phyloP scores from a whole-genome alignment of 441 rosid species.

The Euphorbia schlechtendalii region DNA sequence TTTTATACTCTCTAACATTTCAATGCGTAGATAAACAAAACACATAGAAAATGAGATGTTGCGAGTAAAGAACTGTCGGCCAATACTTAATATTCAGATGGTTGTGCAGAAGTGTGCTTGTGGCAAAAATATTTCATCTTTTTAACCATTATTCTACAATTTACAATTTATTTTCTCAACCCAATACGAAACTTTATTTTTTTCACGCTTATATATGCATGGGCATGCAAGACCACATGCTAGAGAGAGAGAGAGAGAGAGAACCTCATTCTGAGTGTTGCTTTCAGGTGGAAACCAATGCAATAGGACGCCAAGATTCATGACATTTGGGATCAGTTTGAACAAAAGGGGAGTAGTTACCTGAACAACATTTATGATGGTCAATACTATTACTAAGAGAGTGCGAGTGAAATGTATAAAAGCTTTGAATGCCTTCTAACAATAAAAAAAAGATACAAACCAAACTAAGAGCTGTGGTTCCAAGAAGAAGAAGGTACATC shows the following conservation, averaged over 20 bases:
- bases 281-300: conserved; percentile 78
- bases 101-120: neutral
- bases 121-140: neutral
- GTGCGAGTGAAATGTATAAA: conserved; percentile 5
- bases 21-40: neutral
- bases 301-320: conserved; percentile 79
- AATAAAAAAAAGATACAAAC: conserved; percentile 34
- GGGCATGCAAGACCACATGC: neutral
- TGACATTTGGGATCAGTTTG: conserved; percentile 69
- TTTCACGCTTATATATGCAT: no score
- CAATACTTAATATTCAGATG: conserved; percentile 6
- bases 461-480: conserved; percentile 92
- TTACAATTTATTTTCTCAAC: neutral
- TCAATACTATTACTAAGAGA: conserved; percentile 13
- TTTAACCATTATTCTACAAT: neutral
- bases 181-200: no score
- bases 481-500: conserved; percentile 96
- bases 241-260: conserved; percentile 21
- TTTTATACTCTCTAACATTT: neutral
- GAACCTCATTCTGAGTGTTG: conserved; percentile 51
- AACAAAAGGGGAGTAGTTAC: conserved; percentile 85
- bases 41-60: neutral
- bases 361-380: conserved; percentile 31
- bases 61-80: neutral
- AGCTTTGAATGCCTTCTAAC: neutral